Evolutionary conservation across 2,329 filamentous ascomycete species (phyloP).

Genomic region (Calonectria montana): DNA sequence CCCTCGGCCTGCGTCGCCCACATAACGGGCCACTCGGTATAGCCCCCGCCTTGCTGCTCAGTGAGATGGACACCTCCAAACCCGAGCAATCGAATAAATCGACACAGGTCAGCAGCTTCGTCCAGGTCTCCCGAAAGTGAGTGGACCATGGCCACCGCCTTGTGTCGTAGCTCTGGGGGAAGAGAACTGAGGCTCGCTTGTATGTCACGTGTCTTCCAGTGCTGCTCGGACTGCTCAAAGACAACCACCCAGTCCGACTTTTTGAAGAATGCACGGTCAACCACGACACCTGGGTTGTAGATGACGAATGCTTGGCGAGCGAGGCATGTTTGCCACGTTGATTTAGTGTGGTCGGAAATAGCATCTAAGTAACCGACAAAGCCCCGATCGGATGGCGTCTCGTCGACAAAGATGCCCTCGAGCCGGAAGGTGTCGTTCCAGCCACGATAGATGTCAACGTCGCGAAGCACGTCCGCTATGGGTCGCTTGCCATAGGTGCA

Average conservation of each 20-base stretch:
- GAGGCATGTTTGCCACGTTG: conserved; percentile 18
- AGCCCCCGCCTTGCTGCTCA: conserved; percentile 27
- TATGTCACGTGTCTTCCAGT: conserved; percentile 16
- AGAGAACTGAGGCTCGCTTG: not conserved
- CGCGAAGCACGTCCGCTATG: conserved; percentile 6
- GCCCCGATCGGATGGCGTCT: conserved; percentile 22
- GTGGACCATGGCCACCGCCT: conserved; percentile 30
- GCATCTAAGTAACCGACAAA: not conserved
- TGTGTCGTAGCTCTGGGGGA: not conserved
- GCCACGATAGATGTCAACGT: conserved; percentile 24
- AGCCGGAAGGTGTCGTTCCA: conserved; percentile 27
- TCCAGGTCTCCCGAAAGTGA: conserved; percentile 13
- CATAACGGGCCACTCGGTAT: conserved; percentile 28
- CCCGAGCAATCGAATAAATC: conserved; percentile 7
- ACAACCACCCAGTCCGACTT: conserved; percentile 25
- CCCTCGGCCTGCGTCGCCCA: conserved; percentile 12
- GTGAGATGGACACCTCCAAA: conserved; percentile 31
- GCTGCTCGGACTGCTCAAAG: conserved; percentile 25
- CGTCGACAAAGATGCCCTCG: conserved; percentile 34
- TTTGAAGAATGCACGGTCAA: conserved; percentile 19
- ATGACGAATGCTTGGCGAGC: conserved; percentile 11
- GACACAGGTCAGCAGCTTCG: conserved; percentile 16
- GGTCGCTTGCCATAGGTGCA: conserved; percentile 28
- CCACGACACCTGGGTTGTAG: conserved; percentile 26
- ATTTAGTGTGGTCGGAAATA: conserved; percentile 24